Conservation (phyloP, 2,329 filamentous ascomycete species). For the Aspergillus chevalieri region DNA sequence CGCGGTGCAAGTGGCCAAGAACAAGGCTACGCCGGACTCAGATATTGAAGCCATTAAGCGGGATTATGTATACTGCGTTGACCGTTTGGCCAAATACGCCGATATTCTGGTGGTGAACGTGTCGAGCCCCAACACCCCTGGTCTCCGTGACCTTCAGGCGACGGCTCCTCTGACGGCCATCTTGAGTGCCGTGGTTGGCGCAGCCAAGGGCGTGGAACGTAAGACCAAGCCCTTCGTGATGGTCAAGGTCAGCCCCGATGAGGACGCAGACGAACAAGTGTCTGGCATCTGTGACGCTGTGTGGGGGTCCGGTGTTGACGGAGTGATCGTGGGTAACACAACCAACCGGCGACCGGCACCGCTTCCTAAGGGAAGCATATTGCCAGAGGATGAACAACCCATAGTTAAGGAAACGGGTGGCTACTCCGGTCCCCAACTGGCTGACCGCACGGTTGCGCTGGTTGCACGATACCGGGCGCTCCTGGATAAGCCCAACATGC, state of each 20-base stretch:
- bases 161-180: slow-evolving; percentile 75
- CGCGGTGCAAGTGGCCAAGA: slow-evolving; percentile 93
- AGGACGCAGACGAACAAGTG: slow-evolving; percentile 78
- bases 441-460: slow-evolving; percentile 68
- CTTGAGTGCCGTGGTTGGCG: slow-evolving; percentile 72
- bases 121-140: slow-evolving; percentile 91
- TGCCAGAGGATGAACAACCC: slow-evolving; percentile 61
- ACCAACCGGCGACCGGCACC: slow-evolving; percentile 74
- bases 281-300: slow-evolving; percentile 83
- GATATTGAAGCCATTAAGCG: slow-evolving; percentile 75
- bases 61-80: slow-evolving; percentile 84
- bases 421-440: slow-evolving; percentile 86
- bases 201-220: slow-evolving; percentile 63
- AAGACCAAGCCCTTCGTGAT: slow-evolving; percentile 75
- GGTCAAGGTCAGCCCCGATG: slow-evolving; percentile 97
- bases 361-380: slow-evolving; percentile 58
- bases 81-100: slow-evolving; percentile 75
- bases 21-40: slow-evolving; percentile 80
- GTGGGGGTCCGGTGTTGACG: slow-evolving; percentile 77
- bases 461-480: slow-evolving; percentile 71
- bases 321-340: slow-evolving; percentile 95
- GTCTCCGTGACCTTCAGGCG: slow-evolving; percentile 79
- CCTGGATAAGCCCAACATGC: slow-evolving; percentile 49
- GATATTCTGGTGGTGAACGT: slow-evolving; percentile 98
- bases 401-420: slow-evolving; percentile 74